A percentile compares a stretch with the other conserved stretches of the same genome.
Conservation (phyloP, 306 rosid species). For the peach (Prunus persica) region DNA sequence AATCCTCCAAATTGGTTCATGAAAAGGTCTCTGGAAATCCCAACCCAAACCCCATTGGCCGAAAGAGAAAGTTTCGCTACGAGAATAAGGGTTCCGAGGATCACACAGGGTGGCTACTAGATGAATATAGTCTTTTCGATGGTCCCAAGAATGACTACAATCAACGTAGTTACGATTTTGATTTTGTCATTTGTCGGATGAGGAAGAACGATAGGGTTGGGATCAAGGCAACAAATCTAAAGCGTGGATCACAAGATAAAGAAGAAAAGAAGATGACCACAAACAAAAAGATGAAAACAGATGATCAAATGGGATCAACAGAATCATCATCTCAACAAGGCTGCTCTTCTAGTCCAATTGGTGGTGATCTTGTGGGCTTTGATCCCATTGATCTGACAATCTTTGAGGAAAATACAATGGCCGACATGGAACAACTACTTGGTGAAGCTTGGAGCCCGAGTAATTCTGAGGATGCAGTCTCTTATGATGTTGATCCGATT, state of each 20-base stretch:
- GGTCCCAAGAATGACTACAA: neutral
- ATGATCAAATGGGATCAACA: too few relatives aligned
- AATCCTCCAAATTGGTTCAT: neutral
- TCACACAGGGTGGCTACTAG: neutral
- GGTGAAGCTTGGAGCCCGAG: too few relatives aligned
- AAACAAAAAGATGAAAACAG: neutral
- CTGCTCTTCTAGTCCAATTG: too few relatives aligned
- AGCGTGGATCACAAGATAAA: neutral
- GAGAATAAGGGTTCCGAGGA: neutral
- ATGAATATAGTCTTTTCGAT: neutral
- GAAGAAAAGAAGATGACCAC: neutral
- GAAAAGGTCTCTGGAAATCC: neutral
- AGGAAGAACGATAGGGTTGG: neutral
- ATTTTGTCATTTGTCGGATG: neutral
- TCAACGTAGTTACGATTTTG: neutral
- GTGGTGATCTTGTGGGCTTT: too few relatives aligned
- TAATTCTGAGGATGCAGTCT: too few relatives aligned
- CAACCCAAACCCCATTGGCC: neutral
- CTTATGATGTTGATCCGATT: too few relatives aligned
- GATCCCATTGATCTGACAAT: too few relatives aligned
- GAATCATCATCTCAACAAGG: too few relatives aligned
- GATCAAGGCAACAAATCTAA: neutral
- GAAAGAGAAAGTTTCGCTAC: neutral
- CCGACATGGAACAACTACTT: too few relatives aligned
- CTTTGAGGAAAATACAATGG: too few relatives aligned